Conservation (phyloP, 345 rosid species). For the Lepidium aucheri region DNA sequence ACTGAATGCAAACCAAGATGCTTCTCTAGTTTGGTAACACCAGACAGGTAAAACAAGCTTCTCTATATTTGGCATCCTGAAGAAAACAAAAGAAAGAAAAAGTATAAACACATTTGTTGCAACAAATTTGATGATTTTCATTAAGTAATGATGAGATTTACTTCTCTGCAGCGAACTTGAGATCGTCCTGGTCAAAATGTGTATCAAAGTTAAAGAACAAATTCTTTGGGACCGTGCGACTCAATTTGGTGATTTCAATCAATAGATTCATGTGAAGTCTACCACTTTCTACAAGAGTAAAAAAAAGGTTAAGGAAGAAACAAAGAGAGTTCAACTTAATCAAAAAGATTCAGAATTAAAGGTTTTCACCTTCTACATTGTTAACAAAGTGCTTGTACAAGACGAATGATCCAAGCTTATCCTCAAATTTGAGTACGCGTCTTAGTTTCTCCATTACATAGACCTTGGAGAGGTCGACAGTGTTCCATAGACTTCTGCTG, state of each 20-base stretch:
- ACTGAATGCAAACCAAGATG: neutral
- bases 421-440: too few species aligned
- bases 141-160: neutral
- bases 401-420: too few species aligned
- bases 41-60: neutral
- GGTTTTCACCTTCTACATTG: neutral
- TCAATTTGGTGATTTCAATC: neutral
- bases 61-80: constrained; percentile 4
- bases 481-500: neutral
- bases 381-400: too few species aligned
- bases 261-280: too few species aligned
- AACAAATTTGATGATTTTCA: neutral
- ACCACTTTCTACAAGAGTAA: too few species aligned
- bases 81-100: neutral
- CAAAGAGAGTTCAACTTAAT: neutral
- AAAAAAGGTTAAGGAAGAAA: too few species aligned
- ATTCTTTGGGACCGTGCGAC: too few species aligned
- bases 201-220: neutral
- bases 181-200: neutral
- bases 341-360: neutral
- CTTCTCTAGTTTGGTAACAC: neutral
- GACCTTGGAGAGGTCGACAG: neutral
- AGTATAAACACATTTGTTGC: neutral
- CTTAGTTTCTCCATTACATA: too few species aligned
- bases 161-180: neutral